Evolutionary conservation across 2,329 filamentous ascomycete genomes (phyloP).

Genomic region (Sclerotinia glacialis): DNA sequence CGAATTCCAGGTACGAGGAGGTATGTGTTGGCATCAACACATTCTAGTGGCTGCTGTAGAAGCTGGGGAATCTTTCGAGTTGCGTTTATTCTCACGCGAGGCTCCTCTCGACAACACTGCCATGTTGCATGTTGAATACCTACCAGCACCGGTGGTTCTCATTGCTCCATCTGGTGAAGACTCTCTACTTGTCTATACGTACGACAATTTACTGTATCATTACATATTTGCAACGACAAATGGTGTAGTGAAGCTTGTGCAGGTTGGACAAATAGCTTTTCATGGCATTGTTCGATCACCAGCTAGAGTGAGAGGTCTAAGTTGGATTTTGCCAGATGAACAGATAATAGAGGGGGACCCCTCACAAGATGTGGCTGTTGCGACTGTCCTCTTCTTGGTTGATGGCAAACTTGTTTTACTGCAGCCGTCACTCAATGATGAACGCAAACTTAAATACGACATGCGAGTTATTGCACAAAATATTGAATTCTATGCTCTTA

Average conservation of each 20-base stretch:
- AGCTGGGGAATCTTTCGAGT: slow-evolving; percentile 72
- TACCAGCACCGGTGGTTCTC: slow-evolving; percentile 84
- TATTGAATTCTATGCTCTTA: slow-evolving; percentile 90
- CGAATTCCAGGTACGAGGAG: slow-evolving; percentile 87
- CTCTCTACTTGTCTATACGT: slow-evolving; percentile 92
- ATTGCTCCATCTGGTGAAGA: slow-evolving; percentile 88
- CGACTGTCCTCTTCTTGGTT: slow-evolving; percentile 92
- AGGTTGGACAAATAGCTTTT: slow-evolving; percentile 97
- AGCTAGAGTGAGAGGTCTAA: slow-evolving; percentile 85
- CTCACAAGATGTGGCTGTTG: slow-evolving; percentile 89
- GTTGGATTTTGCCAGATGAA: slow-evolving; percentile 90
- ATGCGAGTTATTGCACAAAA: slow-evolving; percentile 97
- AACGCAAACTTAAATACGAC: slow-evolving; percentile 89
- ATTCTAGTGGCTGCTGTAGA: slow-evolving; percentile 93
- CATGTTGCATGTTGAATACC: slow-evolving; percentile 70
- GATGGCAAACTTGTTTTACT: slow-evolving; percentile 94
- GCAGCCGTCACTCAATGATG: slow-evolving; percentile 78
- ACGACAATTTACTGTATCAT: slow-evolving; percentile 93
- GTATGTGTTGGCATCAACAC: slow-evolving; percentile 99
- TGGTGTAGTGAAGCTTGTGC: slow-evolving; percentile 72
- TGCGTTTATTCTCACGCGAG: slow-evolving; percentile 92
- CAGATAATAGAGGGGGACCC: slow-evolving; percentile 90
- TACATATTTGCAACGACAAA: slow-evolving; percentile 77
- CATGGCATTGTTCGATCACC: slow-evolving; percentile 95
- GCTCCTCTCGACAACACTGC: slow-evolving; percentile 69